Conservation (phyloP, 106 monocot genomes). For the Acorus calamus region DNA sequence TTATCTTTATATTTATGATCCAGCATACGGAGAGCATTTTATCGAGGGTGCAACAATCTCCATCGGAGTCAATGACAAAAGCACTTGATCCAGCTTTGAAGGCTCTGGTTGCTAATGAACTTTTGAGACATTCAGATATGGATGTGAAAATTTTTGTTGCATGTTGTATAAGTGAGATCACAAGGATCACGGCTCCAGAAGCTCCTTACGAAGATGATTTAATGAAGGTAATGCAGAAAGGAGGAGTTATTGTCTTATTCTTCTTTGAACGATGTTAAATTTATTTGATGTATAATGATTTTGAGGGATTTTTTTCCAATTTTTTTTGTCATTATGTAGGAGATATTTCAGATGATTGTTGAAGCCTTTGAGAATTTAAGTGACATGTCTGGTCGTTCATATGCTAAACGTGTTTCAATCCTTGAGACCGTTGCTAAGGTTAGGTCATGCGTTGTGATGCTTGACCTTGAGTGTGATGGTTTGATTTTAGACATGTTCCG, state of each 20-base stretch:
- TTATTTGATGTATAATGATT: not conserved
- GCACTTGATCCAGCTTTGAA: slow-evolving; percentile 40
- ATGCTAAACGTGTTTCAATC: slow-evolving; percentile 56
- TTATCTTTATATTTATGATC: not conserved
- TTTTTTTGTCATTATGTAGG: slow-evolving; percentile 20
- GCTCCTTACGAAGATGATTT: slow-evolving; percentile 71
- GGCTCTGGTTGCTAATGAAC: slow-evolving; percentile 29
- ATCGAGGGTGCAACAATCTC: slow-evolving; percentile 55
- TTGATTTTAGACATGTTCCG: slow-evolving; percentile 65
- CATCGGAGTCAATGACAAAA: slow-evolving; percentile 27
- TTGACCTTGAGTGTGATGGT: slow-evolving; percentile 79
- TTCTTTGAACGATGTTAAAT: not conserved
- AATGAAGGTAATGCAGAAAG: slow-evolving; percentile 47
- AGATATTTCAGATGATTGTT: slow-evolving; percentile 59
- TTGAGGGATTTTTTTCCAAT: not conserved
- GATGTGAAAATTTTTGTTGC: slow-evolving; percentile 58
- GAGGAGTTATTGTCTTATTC: too few species aligned
- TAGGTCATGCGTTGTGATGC: slow-evolving; percentile 68
- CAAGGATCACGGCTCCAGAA: slow-evolving; percentile 81
- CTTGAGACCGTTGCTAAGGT: slow-evolving; percentile 84
- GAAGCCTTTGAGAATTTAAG: slow-evolving; percentile 51
- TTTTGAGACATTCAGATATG: slow-evolving; percentile 32
- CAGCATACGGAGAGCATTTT: slow-evolving; percentile 43
- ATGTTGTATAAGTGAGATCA: slow-evolving; percentile 74
- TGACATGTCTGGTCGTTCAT: slow-evolving; percentile 39